Percentiles rank a stretch among this genome's conserved stretches.
Conservation (phyloP, 495 filamentous ascomycete genomes). For the Aspergillus ellipticus region DNA sequence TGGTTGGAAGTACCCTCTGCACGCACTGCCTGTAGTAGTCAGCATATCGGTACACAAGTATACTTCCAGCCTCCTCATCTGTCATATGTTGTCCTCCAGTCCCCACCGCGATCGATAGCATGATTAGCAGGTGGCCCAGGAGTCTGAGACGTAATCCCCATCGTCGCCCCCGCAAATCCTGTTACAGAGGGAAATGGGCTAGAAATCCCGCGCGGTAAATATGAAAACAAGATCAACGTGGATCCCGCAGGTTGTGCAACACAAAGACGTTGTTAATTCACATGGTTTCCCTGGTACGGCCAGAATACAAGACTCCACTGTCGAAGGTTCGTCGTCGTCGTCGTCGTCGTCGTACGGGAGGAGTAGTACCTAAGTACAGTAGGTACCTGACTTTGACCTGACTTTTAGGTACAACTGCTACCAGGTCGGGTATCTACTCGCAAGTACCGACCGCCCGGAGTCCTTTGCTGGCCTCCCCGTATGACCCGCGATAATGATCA, state of each 20-base stretch:
- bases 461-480: neutral
- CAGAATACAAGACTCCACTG: neutral
- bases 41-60: too few relatives aligned
- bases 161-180: neutral
- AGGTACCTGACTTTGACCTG: neutral
- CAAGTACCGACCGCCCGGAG: neutral
- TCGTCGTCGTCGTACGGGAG: too few relatives aligned
- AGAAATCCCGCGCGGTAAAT: conserved; percentile 2
- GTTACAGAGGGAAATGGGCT: neutral
- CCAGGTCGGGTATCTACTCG: neutral
- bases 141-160: conserved; percentile 2
- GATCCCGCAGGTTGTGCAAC: neutral
- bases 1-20: neutral
- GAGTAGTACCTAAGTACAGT: neutral
- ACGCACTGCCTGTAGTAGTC: too few relatives aligned
- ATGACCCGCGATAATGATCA: neutral
- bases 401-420: neutral
- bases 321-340: too few relatives aligned
- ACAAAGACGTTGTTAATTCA: neutral
- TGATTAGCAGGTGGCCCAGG: neutral
- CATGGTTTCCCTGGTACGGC: neutral
- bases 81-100: neutral
- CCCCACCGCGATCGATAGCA: neutral
- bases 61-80: neutral
- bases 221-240: conserved; percentile 4